Evolutionary conservation across 176 grass and related monocot genomes (phyloP).

Genomic region (barley (Hordeum vulgare)): DNA sequence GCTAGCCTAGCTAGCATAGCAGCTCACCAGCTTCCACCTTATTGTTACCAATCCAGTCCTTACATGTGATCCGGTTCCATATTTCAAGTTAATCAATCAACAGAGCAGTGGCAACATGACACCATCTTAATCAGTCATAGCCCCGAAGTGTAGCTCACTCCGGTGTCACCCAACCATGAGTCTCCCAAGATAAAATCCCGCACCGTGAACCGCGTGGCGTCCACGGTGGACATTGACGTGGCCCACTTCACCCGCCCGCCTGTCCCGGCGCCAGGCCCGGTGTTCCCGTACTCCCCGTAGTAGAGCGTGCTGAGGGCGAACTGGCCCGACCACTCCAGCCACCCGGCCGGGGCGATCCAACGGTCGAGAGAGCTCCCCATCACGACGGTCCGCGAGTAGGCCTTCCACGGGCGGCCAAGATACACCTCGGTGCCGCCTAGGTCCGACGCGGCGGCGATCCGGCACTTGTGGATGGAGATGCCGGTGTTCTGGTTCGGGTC

Average conservation of each 20-base stretch:
- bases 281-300: slow-evolving; percentile 76
- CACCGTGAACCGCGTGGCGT: slow-evolving; percentile 52
- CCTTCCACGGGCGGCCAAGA: slow-evolving; percentile 67
- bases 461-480: slow-evolving; percentile 64
- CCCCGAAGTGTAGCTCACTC: slow-evolving; percentile 45
- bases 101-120: too few species aligned
- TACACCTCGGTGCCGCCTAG: slow-evolving; percentile 41
- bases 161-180: slow-evolving; percentile 33
- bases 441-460: slow-evolving; percentile 36
- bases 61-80: not conserved
- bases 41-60: not conserved
- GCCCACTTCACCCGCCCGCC: slow-evolving; percentile 40
- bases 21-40: not conserved
- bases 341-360: slow-evolving; percentile 33
- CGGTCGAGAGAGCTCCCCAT: slow-evolving; percentile 41
- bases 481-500: slow-evolving; percentile 78
- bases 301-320: slow-evolving; percentile 46
- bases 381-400: slow-evolving; percentile 49
- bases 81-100: not conserved
- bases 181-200: slow-evolving; percentile 54
- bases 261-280: slow-evolving; percentile 21
- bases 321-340: slow-evolving; percentile 52
- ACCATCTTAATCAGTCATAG: slow-evolving; percentile 18
- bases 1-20: not conserved
- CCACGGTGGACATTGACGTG: slow-evolving; percentile 12